These are phyloP conservation scores for Cyberlindnera lachancei DNA, from an alignment of 805 yeast genomes.

Conservation along the genomic window DNA sequence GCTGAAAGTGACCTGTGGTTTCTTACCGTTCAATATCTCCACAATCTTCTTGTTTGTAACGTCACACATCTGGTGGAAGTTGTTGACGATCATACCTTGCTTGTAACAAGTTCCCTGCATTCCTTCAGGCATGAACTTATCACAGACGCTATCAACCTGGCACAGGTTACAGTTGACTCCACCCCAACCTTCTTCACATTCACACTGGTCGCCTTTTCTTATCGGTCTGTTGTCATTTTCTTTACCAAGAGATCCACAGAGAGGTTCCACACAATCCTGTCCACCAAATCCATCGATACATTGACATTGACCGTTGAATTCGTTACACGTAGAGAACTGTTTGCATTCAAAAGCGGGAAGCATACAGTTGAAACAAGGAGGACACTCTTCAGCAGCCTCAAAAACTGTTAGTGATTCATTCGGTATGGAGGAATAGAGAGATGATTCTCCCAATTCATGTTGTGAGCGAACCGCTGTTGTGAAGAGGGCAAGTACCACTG, in stretches of 20 bases:
- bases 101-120: slow-evolving; percentile 83
- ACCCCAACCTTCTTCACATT: slow-evolving; percentile 80
- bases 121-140: slow-evolving; percentile 80
- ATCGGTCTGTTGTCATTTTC: slow-evolving; percentile 54
- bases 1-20: slow-evolving; percentile 88
- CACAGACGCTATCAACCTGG: slow-evolving; percentile 64
- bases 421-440: slow-evolving; percentile 8
- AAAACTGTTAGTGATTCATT: neutral
- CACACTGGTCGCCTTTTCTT: slow-evolving; percentile 46
- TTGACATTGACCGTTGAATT: slow-evolving; percentile 84
- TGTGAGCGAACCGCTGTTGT: too few species aligned
- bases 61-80: slow-evolving; percentile 85
- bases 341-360: slow-evolving; percentile 84
- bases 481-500: too few species aligned
- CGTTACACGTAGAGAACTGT: slow-evolving; percentile 85
- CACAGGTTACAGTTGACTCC: slow-evolving; percentile 95
- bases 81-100: slow-evolving; percentile 74
- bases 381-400: slow-evolving; percentile 40
- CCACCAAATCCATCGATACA: slow-evolving; percentile 94
- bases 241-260: slow-evolving; percentile 73
- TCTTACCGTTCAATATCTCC: slow-evolving; percentile 67
- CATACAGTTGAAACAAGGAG: slow-evolving; percentile 94
- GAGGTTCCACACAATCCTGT: slow-evolving; percentile 79
- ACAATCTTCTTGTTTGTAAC: slow-evolving; percentile 87
- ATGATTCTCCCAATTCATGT: too few species aligned